Evolutionary conservation across 345 rosid genomes (phyloP).

Genomic region (Microcos paniculata): DNA sequence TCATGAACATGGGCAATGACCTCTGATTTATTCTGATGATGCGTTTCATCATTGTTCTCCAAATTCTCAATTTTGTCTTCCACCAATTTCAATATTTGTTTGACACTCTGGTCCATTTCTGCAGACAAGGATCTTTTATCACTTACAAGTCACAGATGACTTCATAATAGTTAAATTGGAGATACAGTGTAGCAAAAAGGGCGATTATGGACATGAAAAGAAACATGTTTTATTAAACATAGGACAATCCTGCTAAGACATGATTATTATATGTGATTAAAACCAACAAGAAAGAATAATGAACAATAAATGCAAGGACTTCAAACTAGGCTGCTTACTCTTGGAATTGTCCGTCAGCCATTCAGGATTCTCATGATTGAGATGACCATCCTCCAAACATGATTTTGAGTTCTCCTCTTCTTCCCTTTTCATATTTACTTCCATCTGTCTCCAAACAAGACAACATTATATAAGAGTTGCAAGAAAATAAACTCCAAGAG

Average conservation of each 20-base stretch:
- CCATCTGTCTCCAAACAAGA: slow-evolving; percentile 16
- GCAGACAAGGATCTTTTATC: slow-evolving; percentile 19
- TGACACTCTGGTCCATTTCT: slow-evolving; percentile 48
- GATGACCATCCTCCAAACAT: slow-evolving; percentile 31
- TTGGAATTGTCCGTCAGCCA: slow-evolving; percentile 51
- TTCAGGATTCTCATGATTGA: slow-evolving; percentile 34
- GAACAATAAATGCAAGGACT: slow-evolving; percentile 1
- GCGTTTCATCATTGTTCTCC: slow-evolving; percentile 32
- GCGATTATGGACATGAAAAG: background rate
- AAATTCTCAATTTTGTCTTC: slow-evolving; percentile 41
- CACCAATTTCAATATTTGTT: slow-evolving; percentile 45
- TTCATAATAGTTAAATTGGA: background rate
- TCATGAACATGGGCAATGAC: slow-evolving; percentile 44
- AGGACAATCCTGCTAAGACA: background rate
- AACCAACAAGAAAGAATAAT: background rate
- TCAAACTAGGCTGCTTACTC: slow-evolving; percentile 35
- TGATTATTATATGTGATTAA: background rate
- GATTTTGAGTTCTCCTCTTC: slow-evolving; percentile 20
- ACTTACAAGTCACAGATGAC: background rate
- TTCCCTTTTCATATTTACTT: slow-evolving; percentile 12
- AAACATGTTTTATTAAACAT: background rate
- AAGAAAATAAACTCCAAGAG: background rate
- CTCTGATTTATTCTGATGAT: slow-evolving; percentile 40
- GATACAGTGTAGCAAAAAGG: background rate
- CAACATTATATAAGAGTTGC: background rate